Percentiles rank a stretch among this genome's conserved stretches.
Conservation (phyloP, 495 filamentous ascomycete genomes). For the Chaetomium fimeti region DNA sequence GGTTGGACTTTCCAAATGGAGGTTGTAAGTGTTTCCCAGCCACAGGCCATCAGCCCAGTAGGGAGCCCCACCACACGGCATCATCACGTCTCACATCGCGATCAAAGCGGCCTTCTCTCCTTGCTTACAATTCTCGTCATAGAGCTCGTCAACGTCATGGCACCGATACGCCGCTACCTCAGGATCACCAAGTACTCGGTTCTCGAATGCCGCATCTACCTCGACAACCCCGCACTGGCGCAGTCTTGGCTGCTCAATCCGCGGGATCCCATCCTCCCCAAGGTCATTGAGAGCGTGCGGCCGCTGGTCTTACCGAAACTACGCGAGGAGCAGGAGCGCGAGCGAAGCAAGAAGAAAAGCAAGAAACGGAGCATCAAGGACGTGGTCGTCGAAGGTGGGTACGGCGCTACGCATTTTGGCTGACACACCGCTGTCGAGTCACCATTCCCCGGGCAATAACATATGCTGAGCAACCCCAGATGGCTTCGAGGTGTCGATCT, state of each 20-base stretch:
- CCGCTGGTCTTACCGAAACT: conserved; percentile 87
- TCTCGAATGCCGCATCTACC: conserved; percentile 90
- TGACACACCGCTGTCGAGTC: neutral
- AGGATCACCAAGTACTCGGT: conserved; percentile 86
- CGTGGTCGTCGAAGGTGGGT: conserved; percentile 74
- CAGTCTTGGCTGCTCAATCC: conserved; percentile 78
- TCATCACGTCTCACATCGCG: too few relatives aligned
- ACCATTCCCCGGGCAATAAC: neutral
- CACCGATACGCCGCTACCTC: conserved; percentile 78
- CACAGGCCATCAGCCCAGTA: too few relatives aligned
- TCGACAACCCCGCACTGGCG: conserved; percentile 79
- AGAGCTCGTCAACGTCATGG: conserved; percentile 51
- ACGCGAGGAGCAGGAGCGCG: conserved; percentile 76
- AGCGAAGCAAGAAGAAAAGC: conserved; percentile 54
- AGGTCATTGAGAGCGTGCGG: conserved; percentile 77
- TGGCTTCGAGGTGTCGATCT: conserved; percentile 92
- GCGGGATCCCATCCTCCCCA: conserved; percentile 69
- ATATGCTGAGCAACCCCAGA: conserved; percentile 51
- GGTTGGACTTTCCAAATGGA: too few relatives aligned
- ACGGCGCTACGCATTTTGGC: neutral
- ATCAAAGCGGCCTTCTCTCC: too few relatives aligned
- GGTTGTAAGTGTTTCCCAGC: too few relatives aligned
- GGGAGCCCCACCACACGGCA: too few relatives aligned
- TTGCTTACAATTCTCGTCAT: too few relatives aligned
- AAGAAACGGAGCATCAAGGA: conserved; percentile 81